A percentile compares a stretch with the other conserved stretches of the same genome.
phyloP scores from a whole-genome alignment of 495 filamentous ascomycete species.

The Hypoxylon fuscum region DNA sequence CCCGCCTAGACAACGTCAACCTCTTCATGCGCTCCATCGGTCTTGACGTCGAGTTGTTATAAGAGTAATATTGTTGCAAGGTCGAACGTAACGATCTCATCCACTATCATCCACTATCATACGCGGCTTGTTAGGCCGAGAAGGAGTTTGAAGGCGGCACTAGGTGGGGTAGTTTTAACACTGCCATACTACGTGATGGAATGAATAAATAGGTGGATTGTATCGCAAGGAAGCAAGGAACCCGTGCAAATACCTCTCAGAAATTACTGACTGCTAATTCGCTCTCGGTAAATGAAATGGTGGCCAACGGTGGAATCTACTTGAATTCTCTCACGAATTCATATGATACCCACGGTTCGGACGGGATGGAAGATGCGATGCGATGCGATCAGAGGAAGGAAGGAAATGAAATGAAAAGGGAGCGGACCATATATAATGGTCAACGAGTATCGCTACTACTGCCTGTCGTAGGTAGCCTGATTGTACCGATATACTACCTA shows the following conservation, averaged over 20 bases:
- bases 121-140: background rate
- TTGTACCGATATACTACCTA: no score
- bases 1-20: conserved; percentile 90
- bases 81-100: background rate
- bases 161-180: no score
- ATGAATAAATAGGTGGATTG: no score
- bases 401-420: conserved; percentile 22
- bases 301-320: conserved; percentile 22
- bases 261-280: background rate
- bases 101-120: background rate
- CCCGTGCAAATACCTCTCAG: background rate
- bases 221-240: background rate
- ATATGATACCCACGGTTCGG: conserved; percentile 23
- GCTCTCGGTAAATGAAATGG: conserved; percentile 1
- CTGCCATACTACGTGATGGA: no score
- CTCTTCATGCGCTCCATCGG: conserved; percentile 98
- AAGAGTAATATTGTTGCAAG: no score
- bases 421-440: conserved; percentile 12
- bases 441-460: no score
- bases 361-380: conserved; percentile 9
- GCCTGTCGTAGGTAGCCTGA: no score
- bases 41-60: conserved; percentile 92
- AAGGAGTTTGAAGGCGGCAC: conserved; percentile 1
- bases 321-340: conserved; percentile 32
- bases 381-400: no score